These are phyloP conservation scores for Mallotus japonicus DNA, from an alignment of 441 rosid species.

Conservation along the genomic window DNA sequence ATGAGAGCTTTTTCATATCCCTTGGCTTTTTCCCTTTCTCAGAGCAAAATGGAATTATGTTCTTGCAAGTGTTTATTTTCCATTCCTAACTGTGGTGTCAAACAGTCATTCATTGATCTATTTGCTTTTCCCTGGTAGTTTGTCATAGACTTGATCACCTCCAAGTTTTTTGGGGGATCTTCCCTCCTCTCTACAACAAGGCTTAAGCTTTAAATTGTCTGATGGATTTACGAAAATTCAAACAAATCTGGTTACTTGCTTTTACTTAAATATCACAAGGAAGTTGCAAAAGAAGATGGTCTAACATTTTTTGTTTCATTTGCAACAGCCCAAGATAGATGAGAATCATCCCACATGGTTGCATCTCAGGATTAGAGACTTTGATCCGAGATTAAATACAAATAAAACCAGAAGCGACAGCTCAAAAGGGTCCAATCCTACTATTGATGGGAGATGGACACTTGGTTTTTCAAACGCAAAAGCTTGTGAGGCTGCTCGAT, in stretches of 20 bases:
- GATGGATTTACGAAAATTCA: not conserved
- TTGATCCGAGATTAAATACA: constrained; percentile 40
- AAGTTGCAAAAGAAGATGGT: not conserved
- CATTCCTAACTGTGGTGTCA: not conserved
- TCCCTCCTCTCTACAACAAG: not conserved
- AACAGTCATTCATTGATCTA: not conserved
- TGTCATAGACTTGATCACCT: not conserved
- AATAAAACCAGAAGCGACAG: constrained; percentile 30
- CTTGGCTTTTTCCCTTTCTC: not conserved
- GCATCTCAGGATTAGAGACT: constrained; percentile 62
- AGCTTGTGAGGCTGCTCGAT: constrained; percentile 51
- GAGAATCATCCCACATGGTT: constrained; percentile 62
- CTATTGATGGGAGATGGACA: constrained; percentile 61
- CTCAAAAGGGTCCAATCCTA: constrained; percentile 27
- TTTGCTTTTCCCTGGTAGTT: not conserved
- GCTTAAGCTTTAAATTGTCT: not conserved
- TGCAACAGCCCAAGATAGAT: constrained; percentile 59
- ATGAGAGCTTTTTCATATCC: not conserved
- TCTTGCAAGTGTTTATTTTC: not conserved
- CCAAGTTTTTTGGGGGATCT: not conserved
- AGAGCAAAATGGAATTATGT: too few species aligned
- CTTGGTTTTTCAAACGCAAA: constrained; percentile 53
- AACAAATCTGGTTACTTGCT: not conserved
- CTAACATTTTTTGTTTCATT: constrained; percentile 3
- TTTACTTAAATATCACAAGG: not conserved